A percentile compares a stretch with the other conserved stretches of the same genome.
phyloP scores from a whole-genome alignment of 768 basidiomycete species.

The Russula dissimulans region DNA sequence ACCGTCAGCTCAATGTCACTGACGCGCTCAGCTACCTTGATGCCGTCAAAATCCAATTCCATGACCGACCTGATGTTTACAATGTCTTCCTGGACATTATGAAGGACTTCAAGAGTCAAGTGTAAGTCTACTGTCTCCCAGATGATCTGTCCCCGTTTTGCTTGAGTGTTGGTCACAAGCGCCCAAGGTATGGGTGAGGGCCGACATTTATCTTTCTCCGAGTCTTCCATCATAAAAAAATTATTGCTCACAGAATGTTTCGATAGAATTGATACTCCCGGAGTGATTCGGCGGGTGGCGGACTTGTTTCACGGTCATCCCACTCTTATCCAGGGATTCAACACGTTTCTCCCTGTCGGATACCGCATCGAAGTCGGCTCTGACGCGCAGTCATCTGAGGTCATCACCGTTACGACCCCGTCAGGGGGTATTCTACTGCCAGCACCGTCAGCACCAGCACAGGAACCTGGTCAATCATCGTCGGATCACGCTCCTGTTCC shows the following conservation, averaged over 20 bases:
- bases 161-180: not conserved
- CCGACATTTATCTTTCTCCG: not conserved
- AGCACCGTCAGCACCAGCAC: not conserved
- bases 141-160: not conserved
- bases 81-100: constrained; percentile 59
- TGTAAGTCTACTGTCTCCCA: constrained; percentile 28
- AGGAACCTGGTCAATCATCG: not conserved
- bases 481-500: constrained; percentile 3
- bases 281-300: constrained; percentile 93
- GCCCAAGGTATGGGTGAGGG: not conserved
- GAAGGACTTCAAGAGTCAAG: constrained; percentile 68
- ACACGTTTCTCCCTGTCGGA: constrained; percentile 90
- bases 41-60: constrained; percentile 53
- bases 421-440: constrained; percentile 32
- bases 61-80: constrained; percentile 52
- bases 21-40: constrained; percentile 58
- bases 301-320: constrained; percentile 88
- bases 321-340: constrained; percentile 91
- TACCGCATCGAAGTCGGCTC: constrained; percentile 82
- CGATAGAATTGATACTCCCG: constrained; percentile 89
- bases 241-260: not conserved
- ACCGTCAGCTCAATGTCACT: constrained; percentile 48
- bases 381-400: constrained; percentile 52
- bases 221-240: not conserved
- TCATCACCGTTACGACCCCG: constrained; percentile 74